A percentile compares a stretch with the other conserved stretches of the same genome.
Evolutionary conservation across 2,329 filamentous ascomycete species (phyloP).

Genomic region (Alternaria panax): DNA sequence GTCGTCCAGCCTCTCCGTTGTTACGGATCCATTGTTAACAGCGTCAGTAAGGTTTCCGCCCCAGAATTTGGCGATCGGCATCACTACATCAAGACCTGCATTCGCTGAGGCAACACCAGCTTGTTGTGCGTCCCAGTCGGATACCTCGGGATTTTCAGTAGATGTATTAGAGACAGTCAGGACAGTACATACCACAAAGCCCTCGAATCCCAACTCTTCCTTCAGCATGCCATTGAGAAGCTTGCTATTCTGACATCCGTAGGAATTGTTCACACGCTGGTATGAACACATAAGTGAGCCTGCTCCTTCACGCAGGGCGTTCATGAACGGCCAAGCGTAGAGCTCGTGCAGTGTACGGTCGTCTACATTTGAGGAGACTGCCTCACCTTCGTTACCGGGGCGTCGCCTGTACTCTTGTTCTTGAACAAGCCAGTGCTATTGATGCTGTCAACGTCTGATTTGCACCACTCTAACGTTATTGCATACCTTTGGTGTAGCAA

Average conservation of each 20-base stretch:
- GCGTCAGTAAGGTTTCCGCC: constrained; percentile 40
- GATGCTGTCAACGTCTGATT: constrained; percentile 31
- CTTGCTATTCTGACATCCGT: constrained; percentile 48
- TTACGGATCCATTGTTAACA: constrained; percentile 40
- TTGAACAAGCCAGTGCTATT: constrained; percentile 52
- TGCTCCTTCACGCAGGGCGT: constrained; percentile 64
- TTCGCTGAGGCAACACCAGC: constrained; percentile 55
- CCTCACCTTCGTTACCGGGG: constrained; percentile 57
- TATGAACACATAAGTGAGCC: constrained; percentile 68
- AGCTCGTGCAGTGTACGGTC: constrained; percentile 70
- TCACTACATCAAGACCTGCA: constrained; percentile 59
- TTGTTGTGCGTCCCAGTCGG: constrained; percentile 57
- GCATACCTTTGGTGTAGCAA: constrained; percentile 30
- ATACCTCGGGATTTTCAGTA: constrained; percentile 13
- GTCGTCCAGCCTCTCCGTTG: constrained; percentile 35
- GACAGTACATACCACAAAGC: constrained; percentile 46
- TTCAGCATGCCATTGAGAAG: constrained; percentile 60
- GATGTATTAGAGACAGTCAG: neutral
- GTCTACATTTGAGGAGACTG: constrained; percentile 68
- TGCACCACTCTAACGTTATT: neutral
- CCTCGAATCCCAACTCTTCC: constrained; percentile 59
- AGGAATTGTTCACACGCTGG: constrained; percentile 43
- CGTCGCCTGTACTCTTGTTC: constrained; percentile 63
- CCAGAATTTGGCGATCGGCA: constrained; percentile 45
- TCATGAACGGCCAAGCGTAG: constrained; percentile 72